Evolutionary conservation across 2,329 filamentous ascomycete genomes (phyloP).

Genomic region (Cercospora citrullina): DNA sequence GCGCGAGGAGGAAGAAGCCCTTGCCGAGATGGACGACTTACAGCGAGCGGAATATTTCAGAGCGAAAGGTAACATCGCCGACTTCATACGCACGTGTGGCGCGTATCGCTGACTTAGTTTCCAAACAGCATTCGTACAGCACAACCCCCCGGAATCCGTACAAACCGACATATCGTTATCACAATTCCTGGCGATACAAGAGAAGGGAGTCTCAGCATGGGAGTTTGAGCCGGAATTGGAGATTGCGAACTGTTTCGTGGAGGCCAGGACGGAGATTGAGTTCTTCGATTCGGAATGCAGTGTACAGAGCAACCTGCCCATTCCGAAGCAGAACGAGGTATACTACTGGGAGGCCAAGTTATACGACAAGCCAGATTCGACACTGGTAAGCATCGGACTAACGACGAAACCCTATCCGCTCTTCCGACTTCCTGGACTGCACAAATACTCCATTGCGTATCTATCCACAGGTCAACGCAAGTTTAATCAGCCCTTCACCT

Average conservation of each 20-base stretch:
- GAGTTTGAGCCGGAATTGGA: constrained; percentile 99
- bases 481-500: constrained; percentile 87
- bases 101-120: constrained; percentile 29
- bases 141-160: constrained; percentile 90
- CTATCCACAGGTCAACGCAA: constrained; percentile 82
- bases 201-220: constrained; percentile 99
- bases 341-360: constrained; percentile 99
- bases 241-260: constrained; percentile 98
- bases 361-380: constrained; percentile 92
- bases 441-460: constrained; percentile 91
- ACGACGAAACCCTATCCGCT: constrained; percentile 96
- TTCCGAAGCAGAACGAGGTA: constrained; percentile 98
- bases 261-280: constrained; percentile 93
- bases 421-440: constrained; percentile 88
- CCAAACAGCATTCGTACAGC: constrained; percentile 78
- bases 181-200: constrained; percentile 96
- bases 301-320: constrained; percentile 92
- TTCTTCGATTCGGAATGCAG: constrained; percentile 98
- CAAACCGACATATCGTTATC: constrained; percentile 97
- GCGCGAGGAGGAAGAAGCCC: constrained; percentile 88
- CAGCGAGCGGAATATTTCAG: constrained; percentile 85
- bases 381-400: constrained; percentile 86
- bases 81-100: not conserved
- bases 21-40: constrained; percentile 95
- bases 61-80: constrained; percentile 73